Percentiles rank a stretch among this genome's conserved stretches.
These are phyloP conservation scores for Metschnikowia arizonensis DNA, from an alignment of 805 yeast species.

Conservation along the genomic window DNA sequence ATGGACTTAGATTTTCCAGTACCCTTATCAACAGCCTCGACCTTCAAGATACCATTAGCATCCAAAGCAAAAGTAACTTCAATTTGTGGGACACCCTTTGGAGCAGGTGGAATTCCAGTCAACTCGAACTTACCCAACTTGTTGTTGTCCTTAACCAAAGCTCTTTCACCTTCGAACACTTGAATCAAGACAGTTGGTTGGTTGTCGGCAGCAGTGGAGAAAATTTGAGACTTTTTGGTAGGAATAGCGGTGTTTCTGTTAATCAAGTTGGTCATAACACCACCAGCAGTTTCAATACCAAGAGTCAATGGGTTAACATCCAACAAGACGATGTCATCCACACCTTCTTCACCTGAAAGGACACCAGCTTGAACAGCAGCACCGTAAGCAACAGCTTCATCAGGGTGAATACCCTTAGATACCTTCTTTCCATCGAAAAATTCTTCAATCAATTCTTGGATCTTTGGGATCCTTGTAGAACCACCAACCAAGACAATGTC, in stretches of 20 bases:
- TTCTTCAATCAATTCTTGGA: constrained; percentile 20
- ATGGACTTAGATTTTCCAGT: constrained; percentile 21
- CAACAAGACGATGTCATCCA: constrained; percentile 66
- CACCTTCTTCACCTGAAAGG: constrained; percentile 30
- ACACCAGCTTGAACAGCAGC: constrained; percentile 68
- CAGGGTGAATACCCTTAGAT: constrained; percentile 34
- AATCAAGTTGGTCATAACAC: constrained; percentile 22
- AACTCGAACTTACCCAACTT: constrained; percentile 22
- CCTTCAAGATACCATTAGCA: constrained; percentile 22
- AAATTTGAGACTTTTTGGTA: constrained; percentile 21
- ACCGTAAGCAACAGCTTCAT: constrained; percentile 49
- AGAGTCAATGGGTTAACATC: constrained; percentile 23
- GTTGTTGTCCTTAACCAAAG: constrained; percentile 23
- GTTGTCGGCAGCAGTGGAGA: constrained; percentile 22
- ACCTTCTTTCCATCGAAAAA: constrained; percentile 22
- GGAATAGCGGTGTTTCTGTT: constrained; percentile 23
- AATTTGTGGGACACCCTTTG: constrained; percentile 22
- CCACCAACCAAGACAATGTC: constrained; percentile 24
- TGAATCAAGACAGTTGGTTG: constrained; percentile 22
- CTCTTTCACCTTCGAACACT: constrained; percentile 23
- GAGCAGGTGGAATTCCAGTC: constrained; percentile 23
- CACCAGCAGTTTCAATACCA: constrained; percentile 23
- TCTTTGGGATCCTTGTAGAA: constrained; percentile 22
- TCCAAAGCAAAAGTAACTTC: constrained; percentile 22
- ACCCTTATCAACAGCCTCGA: constrained; percentile 21